phyloP scores from a whole-genome alignment of 345 rosid species.

The Melastoma malabathricum region DNA sequence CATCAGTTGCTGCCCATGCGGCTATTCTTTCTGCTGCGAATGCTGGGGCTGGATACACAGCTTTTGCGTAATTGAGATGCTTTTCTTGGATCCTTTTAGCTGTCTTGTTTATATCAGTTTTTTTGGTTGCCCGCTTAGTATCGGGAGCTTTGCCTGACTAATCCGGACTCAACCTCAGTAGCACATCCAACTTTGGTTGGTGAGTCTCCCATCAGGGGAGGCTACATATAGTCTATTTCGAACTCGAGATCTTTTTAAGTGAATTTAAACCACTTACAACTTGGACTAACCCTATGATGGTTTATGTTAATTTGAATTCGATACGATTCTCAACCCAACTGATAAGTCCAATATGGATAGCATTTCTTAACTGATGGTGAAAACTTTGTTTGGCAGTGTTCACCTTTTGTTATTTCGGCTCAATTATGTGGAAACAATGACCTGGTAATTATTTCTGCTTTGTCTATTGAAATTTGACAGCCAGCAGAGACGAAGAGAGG shows the following conservation, averaged over 20 bases:
- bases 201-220: too few relatives aligned
- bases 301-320: too few relatives aligned
- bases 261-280: too few relatives aligned
- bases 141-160: not conserved
- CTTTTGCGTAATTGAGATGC: slow-evolving; percentile 56
- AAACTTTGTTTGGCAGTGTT: not conserved
- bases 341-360: too few relatives aligned
- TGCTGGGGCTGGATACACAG: slow-evolving; percentile 82
- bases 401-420: not conserved
- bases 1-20: slow-evolving; percentile 48
- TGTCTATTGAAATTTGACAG: slow-evolving; percentile 19
- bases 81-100: not conserved
- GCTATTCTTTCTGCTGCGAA: slow-evolving; percentile 52
- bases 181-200: too few relatives aligned
- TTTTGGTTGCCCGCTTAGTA: not conserved
- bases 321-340: too few relatives aligned
- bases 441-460: not conserved
- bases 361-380: too few relatives aligned
- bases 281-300: too few relatives aligned
- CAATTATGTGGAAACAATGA: too few relatives aligned
- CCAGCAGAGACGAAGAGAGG: slow-evolving; percentile 79
- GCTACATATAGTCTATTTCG: too few relatives aligned
- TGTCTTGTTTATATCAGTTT: not conserved
- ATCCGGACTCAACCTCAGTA: too few relatives aligned
- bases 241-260: too few relatives aligned